These are phyloP conservation scores for Pseudocercospora musae DNA, from an alignment of 2,329 filamentous ascomycete genomes.

Conservation along the genomic window DNA sequence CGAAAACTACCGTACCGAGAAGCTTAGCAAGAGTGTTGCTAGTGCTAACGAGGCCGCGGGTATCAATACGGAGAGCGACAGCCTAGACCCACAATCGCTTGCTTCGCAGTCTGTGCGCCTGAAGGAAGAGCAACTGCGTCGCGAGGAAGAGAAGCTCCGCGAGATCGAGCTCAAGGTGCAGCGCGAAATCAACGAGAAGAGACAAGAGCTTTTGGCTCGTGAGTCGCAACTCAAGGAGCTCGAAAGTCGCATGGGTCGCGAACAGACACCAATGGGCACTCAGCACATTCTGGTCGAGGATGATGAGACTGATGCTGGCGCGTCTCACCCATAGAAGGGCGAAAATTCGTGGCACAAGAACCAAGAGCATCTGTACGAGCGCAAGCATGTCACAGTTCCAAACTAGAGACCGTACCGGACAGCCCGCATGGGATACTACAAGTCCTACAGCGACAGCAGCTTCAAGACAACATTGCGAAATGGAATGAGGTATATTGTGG, in stretches of 20 bases:
- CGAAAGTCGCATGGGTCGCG: conserved; percentile 89
- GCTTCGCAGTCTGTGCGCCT: conserved; percentile 95
- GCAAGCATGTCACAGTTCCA: conserved; percentile 1
- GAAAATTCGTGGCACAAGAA: neutral
- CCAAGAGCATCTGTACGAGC: neutral
- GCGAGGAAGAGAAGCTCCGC: conserved; percentile 98
- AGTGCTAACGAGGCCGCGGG: conserved; percentile 57
- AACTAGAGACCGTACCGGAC: neutral
- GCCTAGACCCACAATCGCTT: conserved; percentile 96
- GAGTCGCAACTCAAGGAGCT: conserved; percentile 99
- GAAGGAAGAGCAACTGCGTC: conserved; percentile 98
- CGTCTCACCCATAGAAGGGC: conserved; percentile 19
- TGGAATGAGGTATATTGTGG: conserved; percentile 1
- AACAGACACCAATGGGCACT: conserved; percentile 28
- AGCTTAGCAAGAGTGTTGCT: conserved; percentile 98
- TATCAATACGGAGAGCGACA: conserved; percentile 40
- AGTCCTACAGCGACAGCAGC: conserved; percentile 9
- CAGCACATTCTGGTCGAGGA: conserved; percentile 22
- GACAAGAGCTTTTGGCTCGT: conserved; percentile 93
- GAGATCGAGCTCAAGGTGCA: conserved; percentile 99
- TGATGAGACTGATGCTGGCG: conserved; percentile 25
- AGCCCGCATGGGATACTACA: conserved; percentile 1
- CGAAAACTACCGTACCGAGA: conserved; percentile 99
- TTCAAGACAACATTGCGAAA: neutral
- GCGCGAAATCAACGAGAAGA: conserved; percentile 99